Evolutionary conservation across 164 flowering plant species (phyloP).

Genomic region (Macadamia integrifolia): DNA sequence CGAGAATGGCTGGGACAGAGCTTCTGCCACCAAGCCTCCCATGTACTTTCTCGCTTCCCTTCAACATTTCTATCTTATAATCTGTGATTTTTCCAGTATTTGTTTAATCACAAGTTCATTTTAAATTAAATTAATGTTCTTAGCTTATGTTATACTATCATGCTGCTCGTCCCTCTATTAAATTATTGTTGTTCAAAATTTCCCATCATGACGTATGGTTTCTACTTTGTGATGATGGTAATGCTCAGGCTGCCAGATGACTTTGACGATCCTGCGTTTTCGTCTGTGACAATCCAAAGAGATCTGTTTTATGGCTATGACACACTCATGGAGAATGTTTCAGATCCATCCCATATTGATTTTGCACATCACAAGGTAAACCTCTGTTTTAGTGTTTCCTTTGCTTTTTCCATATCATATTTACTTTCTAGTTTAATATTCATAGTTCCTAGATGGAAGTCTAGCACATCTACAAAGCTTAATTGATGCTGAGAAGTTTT

Average conservation of each 20-base stretch:
- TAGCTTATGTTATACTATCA: too few relatives aligned
- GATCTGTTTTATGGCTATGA: constrained; percentile 94
- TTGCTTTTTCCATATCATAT: background rate
- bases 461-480: background rate
- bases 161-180: background rate
- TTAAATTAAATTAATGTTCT: too few relatives aligned
- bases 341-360: constrained; percentile 98
- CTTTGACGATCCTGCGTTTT: constrained; percentile 76
- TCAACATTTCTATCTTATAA: background rate
- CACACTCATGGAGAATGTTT: constrained; percentile 97
- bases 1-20: constrained; percentile 90
- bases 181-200: background rate
- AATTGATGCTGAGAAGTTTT: background rate
- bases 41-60: constrained; percentile 30
- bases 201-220: background rate
- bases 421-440: background rate
- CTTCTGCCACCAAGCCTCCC: constrained; percentile 63
- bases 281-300: constrained; percentile 87
- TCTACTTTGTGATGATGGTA: background rate
- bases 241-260: constrained; percentile 79
- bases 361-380: constrained; percentile 94
- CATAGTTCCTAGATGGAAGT: background rate
- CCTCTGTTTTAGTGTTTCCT: background rate
- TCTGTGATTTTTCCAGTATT: background rate
- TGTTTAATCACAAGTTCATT: too few relatives aligned